Evolutionary conservation across 805 yeast species (phyloP), one percentile per base, ranked within the genome.

Genomic region (Lipomyces yamadae): DNA sequence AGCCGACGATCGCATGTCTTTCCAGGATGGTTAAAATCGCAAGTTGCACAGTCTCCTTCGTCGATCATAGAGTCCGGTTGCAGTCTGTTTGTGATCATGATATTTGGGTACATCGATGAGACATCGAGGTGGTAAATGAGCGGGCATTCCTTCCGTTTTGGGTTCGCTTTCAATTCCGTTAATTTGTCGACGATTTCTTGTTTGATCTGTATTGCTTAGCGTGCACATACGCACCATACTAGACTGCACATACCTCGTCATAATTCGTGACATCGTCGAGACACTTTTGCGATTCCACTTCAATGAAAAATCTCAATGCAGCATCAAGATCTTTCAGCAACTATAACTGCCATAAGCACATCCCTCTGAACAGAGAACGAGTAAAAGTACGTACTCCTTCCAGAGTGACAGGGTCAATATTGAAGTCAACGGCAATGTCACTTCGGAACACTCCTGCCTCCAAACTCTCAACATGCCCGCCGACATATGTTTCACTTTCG

Each of bases 61-160:
- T 89, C 81, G 72, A 95, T 93, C 92, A 95, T 94, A 2, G 98
- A 93, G 78, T 95, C 99, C 0, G 99, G 99, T 77, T 95, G 99
- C 62, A 95, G 82, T 75, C 99, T 86, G 78, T 95, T 95, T 0
- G 98, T 90, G 5, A 97, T 92, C 98, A 95, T 95, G 76, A 95
- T 95, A 75, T 95, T 95, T 4, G 99, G 99, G 75, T 95, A 95
- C 99, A 95, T 95, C 0, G 99, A 95, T 0, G 99, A 98, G 60
- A 95, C 99, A 81, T 95, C 99, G 48, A 96, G 97, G 75, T 95
- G 99, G 74, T 96, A 95, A 70, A 95, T 95, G 58, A 91, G 81
- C 0, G 99, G 99, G 10, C 81, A 80, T 73, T 95, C 98, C 11
- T 77, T 76, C 72, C 98, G 82, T 48, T 81, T 81, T 0, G 94